A percentile compares a stretch with the other conserved stretches of the same genome.
These are phyloP conservation scores for Nakazawaea molendinolei DNA, from an alignment of 805 yeast species.

Conservation along the genomic window DNA sequence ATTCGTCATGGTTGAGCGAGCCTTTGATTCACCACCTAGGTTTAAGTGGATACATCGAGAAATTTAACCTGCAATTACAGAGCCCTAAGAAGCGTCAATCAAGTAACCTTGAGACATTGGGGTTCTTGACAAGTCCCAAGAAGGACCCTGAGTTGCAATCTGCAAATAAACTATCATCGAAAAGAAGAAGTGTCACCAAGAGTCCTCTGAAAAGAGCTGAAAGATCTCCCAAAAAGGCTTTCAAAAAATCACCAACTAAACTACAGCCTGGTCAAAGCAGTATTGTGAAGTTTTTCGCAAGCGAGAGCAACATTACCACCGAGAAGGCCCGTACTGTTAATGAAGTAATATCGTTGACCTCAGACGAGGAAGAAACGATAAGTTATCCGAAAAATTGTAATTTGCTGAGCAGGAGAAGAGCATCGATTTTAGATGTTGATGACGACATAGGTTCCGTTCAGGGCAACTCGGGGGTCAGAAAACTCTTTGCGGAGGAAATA, in stretches of 20 bases:
- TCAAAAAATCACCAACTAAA: conserved; percentile 2
- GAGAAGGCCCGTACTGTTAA: too few relatives aligned
- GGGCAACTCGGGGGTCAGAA: not conserved
- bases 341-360: not conserved
- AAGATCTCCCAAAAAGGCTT: conserved; percentile 2
- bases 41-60: not conserved
- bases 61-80: too few relatives aligned
- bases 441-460: not conserved
- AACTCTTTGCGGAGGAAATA: not conserved
- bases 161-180: not conserved
- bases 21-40: not conserved
- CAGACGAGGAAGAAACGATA: not conserved
- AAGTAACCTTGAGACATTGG: not conserved
- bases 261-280: conserved; percentile 1
- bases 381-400: not conserved
- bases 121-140: conserved; percentile 1
- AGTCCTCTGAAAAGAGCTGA: not conserved
- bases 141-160: not conserved
- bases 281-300: not conserved
- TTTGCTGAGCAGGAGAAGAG: not conserved
- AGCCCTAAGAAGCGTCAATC: not conserved
- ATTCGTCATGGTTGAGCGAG: conserved; percentile 3
- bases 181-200: conserved; percentile 1
- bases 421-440: not conserved
- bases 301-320: too few relatives aligned